phyloP scores from a whole-genome alignment of 1,284 basidiomycete genomes.

The Malassezia obtusa region DNA sequence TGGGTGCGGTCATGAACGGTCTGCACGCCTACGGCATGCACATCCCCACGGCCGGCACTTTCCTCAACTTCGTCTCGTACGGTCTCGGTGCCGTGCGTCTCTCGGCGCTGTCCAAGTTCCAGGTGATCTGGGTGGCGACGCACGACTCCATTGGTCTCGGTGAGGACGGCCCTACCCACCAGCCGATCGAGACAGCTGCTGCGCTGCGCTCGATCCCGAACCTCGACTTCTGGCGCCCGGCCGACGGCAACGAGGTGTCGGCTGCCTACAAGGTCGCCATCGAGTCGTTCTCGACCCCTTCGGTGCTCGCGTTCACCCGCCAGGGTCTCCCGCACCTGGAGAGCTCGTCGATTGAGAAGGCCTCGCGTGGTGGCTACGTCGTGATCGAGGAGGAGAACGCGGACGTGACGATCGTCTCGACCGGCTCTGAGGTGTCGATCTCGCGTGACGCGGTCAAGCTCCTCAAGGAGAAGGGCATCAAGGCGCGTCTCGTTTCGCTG shows the following conservation, averaged over 20 bases:
- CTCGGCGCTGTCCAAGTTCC: slow-evolving; percentile 76
- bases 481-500: slow-evolving; percentile 72
- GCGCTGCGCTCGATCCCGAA: slow-evolving; percentile 83
- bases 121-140: slow-evolving; percentile 80
- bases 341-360: slow-evolving; percentile 73
- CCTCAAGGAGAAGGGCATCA: slow-evolving; percentile 59
- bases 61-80: slow-evolving; percentile 81
- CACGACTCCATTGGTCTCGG: slow-evolving; percentile 52
- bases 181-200: slow-evolving; percentile 78
- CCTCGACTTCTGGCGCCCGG: slow-evolving; percentile 61
- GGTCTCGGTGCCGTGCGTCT: slow-evolving; percentile 82
- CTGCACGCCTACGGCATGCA: slow-evolving; percentile 72
- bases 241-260: slow-evolving; percentile 87
- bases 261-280: slow-evolving; percentile 76
- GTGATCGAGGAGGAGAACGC: slow-evolving; percentile 64
- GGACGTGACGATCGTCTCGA: slow-evolving; percentile 76
- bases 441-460: slow-evolving; percentile 71
- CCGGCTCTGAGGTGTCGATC: slow-evolving; percentile 78
- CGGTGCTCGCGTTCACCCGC: slow-evolving; percentile 69
- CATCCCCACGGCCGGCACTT: slow-evolving; percentile 58
- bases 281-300: slow-evolving; percentile 65
- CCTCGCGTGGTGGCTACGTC: slow-evolving; percentile 77
- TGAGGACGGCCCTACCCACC: slow-evolving; percentile 93
- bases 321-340: slow-evolving; percentile 90
- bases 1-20: slow-evolving; percentile 91